These are phyloP conservation scores for Yamadazyma mexicana DNA, from an alignment of 1,139 yeast species.

Conservation along the genomic window DNA sequence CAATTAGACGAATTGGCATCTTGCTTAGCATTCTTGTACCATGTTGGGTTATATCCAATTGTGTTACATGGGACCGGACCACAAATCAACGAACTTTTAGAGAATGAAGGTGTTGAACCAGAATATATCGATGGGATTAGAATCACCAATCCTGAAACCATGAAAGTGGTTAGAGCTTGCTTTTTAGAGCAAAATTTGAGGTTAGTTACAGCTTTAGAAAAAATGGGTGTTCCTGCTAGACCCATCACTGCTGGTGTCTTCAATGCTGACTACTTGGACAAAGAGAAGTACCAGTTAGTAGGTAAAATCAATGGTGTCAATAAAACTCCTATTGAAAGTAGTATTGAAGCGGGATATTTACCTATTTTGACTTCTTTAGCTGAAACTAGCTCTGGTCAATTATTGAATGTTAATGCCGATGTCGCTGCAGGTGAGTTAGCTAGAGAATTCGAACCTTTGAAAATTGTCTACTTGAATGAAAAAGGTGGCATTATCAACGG, in stretches of 20 bases:
- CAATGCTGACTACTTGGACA: slow-evolving; percentile 87
- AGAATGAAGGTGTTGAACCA: slow-evolving; percentile 94
- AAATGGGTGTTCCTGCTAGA: slow-evolving; percentile 96
- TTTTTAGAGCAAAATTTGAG: slow-evolving; percentile 93
- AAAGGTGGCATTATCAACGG: slow-evolving; percentile 98
- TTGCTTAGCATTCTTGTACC: slow-evolving; percentile 92
- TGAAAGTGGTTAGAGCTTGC: slow-evolving; percentile 94
- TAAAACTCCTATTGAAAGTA: slow-evolving; percentile 90
- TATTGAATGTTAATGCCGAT: slow-evolving; percentile 95
- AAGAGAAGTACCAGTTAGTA: slow-evolving; percentile 87
- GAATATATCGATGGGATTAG: slow-evolving; percentile 95
- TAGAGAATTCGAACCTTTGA: slow-evolving; percentile 92
- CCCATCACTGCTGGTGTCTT: slow-evolving; percentile 99
- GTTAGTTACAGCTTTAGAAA: slow-evolving; percentile 92
- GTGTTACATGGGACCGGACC: slow-evolving; percentile 99
- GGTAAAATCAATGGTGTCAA: slow-evolving; percentile 87
- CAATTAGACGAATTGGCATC: slow-evolving; percentile 92
- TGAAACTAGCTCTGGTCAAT: slow-evolving; percentile 94
- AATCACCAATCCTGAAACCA: slow-evolving; percentile 90
- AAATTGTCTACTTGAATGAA: slow-evolving; percentile 93
- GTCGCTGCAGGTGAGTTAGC: slow-evolving; percentile 99
- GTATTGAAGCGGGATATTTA: slow-evolving; percentile 92
- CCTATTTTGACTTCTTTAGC: slow-evolving; percentile 96
- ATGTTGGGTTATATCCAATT: slow-evolving; percentile 95
- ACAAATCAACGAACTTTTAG: slow-evolving; percentile 90